A percentile compares a stretch with the other conserved stretches of the same genome.
Conservation (phyloP, 192 early-diverging fungal genomes). For the Obelidium mucronatum region DNA sequence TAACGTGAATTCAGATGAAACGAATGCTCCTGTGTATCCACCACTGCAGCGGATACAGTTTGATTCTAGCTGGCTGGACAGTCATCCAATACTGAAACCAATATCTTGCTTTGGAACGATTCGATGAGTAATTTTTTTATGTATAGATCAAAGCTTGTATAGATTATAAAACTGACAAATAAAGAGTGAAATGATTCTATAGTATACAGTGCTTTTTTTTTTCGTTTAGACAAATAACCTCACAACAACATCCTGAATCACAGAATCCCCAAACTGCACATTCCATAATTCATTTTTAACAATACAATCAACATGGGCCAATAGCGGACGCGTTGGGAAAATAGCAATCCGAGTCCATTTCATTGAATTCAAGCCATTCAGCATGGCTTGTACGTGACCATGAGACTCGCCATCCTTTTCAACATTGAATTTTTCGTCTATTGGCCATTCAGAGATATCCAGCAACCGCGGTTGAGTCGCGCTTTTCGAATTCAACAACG, state of each 20-base stretch:
- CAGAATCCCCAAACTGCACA: conserved; percentile 17
- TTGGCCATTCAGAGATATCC: not conserved
- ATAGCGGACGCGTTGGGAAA: conserved; percentile 7
- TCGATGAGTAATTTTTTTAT: too few relatives aligned
- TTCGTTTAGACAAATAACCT: not conserved
- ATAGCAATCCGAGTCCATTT: conserved; percentile 14
- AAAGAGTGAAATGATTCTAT: too few relatives aligned
- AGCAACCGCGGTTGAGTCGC: not conserved
- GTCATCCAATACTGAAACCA: too few relatives aligned
- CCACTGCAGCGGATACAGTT: too few relatives aligned
- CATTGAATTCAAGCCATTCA: conserved; percentile 16
- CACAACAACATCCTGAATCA: conserved; percentile 25
- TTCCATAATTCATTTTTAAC: conserved; percentile 13
- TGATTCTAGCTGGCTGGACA: too few relatives aligned
- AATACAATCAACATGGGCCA: conserved; percentile 17
- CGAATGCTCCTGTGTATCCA: too few relatives aligned
- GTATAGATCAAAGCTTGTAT: too few relatives aligned
- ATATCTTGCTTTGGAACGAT: too few relatives aligned
- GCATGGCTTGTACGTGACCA: not conserved
- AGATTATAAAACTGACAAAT: too few relatives aligned
- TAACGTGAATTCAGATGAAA: too few relatives aligned
- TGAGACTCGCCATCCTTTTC: not conserved
- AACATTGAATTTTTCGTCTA: not conserved
- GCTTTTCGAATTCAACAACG: not conserved
- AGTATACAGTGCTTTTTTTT: too few relatives aligned